Evolutionary conservation across 2,329 filamentous ascomycete genomes (phyloP), one percentile per base, ranked within the genome.

Genomic region (Colletotrichum graminicola): DNA sequence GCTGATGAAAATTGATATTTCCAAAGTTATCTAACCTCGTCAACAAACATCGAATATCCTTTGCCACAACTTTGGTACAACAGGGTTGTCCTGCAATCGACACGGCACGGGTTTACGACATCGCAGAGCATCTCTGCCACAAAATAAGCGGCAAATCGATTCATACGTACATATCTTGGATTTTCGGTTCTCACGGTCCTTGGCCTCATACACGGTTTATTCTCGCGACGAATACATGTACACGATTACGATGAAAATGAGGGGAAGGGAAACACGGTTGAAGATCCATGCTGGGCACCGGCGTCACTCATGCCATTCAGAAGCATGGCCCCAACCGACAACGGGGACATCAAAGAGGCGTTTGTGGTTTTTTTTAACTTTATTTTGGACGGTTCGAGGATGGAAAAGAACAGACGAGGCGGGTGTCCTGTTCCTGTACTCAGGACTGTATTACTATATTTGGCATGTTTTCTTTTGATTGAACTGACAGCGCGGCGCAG

Each of bases 191-290:
- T 54, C 32, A 60, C 11, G 52, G 65, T 68, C 59, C 45, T 60
- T 68, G 65, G 45, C 57, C 59, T 14, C 39, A 63, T 60, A 62
- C 36, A 63, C 45, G 59, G 54, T 68, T 71, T 63, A 63, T 64
- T 63, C 39, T 63, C 59, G 68, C 68, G 54, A 71, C 65, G 68
- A 71, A 62, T 63, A 68, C 36, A 71, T 68, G 59, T 68, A 68
- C 68, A 71, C 65, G 68, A 71, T 71, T 68, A 68, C 59, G 65
- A 71, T 55, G 65, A 59, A 62, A 67, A 71, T 49, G 65, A 68
- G 65, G 64, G 59, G 51, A 57, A 7, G 32, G 32, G 49, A 36
- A 36, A 21, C 57, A 32, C 36, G 57, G 26, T 39, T 29, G 51
- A 18, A 51, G 65, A 52, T 39, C 52, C 59, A 60, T 63, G 59